Evolutionary conservation across 2,329 filamentous ascomycete genomes (phyloP), one percentile per base, ranked within the genome.

Genomic region (Trichoderma citrinoviride): DNA sequence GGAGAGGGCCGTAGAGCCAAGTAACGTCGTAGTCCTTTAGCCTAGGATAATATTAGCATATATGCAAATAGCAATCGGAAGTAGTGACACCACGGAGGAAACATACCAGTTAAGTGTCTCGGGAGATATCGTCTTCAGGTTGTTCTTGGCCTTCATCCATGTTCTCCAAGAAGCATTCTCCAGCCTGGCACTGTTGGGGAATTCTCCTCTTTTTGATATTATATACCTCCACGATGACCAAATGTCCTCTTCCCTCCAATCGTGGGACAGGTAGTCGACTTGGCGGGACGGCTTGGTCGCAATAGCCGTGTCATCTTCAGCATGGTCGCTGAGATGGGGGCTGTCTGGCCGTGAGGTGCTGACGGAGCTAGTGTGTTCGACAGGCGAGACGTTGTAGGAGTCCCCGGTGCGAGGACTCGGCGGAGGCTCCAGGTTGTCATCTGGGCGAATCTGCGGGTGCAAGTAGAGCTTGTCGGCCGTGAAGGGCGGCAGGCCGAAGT

Each of bases 141-240:
- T 87, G 76, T 96, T 90, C 78, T 96, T 96, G 55, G 90, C 85
- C 78, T 98, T 98, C 75, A 92, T 90, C 95, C 95, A 98, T 1
- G 93, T 95, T 74, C 95, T 86, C 95, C 95, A 99, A 0, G 93
- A 97, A 3, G 95, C 95, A 77, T 99, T 98, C 77, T 98, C 95
- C 33, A 98, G 78, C 56, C 95, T 84, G 40, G 88, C 89, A 41
- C 90, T 86, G 75, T 97, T 94, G 70, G 87, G 88, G 69, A 96
- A 96, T 61, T 91, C 85, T 66, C 87, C 87, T 71, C 90, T 84
- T 72, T 92, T 90, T 29, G 90, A 89, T 17, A 93, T 88, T 71
- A 98, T 92, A 74, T 96, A 95, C 74, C 93, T 89, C 95, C 95
- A 98, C 1, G 94, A 97, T 6, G 91, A 90, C 93, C 93, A 98